Evolutionary conservation across 1,284 basidiomycete genomes (phyloP), one percentile per base, ranked within the genome.

Genomic region (Laetiporus sulphureus): DNA sequence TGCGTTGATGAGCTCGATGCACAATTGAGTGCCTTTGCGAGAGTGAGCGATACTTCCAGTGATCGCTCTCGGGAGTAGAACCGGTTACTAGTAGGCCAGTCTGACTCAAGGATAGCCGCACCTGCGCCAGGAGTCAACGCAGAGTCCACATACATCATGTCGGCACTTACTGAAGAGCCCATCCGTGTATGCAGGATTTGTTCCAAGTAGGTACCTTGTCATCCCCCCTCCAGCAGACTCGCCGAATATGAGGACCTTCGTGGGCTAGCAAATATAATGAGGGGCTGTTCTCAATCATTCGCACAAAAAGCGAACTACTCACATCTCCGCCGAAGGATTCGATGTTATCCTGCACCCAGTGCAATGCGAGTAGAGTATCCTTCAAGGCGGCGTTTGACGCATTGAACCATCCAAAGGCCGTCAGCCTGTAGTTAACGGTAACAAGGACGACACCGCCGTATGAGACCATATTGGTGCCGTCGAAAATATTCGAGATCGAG

Each of bases 271-370:
- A 23, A 5, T n/a, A 15, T 7, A 2, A 19, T 34, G 10, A 35
- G 27, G 5, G 3, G 2, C 33, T n/a, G n/a, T n/a, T n/a, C n/a
- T 5, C 18, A 24, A 11, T 12, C 12, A 12, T 7, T 16, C 15
- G 18, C 8, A 30, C n/a, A 36, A 5, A 22, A 15, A 1, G 21
- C 13, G 7, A 7, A 12, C 3, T 19, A 36, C 46, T 41, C 24
- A 48, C 46, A 30, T 48, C 46, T 16, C 46, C 46, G 18, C 46
- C 46, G 27, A 48, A 48, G 1, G 46, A 35, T 27, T 42, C 46
- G 20, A 48, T 48, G 16, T 48, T 48, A 20, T 48, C 42, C 16
- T 48, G 46, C 5, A 48, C 46, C 46, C 46, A 48, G 12, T 42
- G 42, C 33, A 48, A 30, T 4, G 42, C 46, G 15, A 48, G 36